phyloP scores from a whole-genome alignment of 2,329 filamentous ascomycete species.

The Fusarium nurragi region DNA sequence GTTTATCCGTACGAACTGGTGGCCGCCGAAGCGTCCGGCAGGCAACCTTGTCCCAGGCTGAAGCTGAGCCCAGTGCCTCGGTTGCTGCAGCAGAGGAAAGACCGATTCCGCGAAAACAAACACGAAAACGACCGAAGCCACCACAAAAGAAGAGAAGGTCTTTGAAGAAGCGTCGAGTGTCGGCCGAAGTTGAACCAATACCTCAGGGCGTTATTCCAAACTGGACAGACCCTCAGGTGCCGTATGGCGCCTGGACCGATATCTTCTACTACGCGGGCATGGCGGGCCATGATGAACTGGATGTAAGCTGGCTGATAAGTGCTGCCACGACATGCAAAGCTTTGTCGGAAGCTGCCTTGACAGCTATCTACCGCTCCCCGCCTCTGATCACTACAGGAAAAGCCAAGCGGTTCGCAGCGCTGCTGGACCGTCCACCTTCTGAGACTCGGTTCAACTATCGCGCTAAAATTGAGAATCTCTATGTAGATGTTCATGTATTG shows the following conservation, averaged over 20 bases:
- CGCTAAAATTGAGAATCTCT: slow-evolving; percentile 74
- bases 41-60: slow-evolving; percentile 14
- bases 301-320: slow-evolving; percentile 71
- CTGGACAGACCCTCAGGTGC: slow-evolving; percentile 65
- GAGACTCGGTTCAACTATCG: slow-evolving; percentile 70
- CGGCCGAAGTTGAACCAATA: slow-evolving; percentile 12
- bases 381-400: slow-evolving; percentile 63
- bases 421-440: slow-evolving; percentile 64
- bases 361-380: slow-evolving; percentile 75
- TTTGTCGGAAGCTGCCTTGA: slow-evolving; percentile 78
- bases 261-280: slow-evolving; percentile 76
- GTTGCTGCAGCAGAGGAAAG: neutral
- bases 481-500: slow-evolving; percentile 75
- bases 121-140: slow-evolving; percentile 31
- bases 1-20: neutral
- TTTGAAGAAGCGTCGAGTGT: slow-evolving; percentile 36
- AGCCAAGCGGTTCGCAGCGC: slow-evolving; percentile 56
- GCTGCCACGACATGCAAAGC: slow-evolving; percentile 69
- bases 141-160: slow-evolving; percentile 10
- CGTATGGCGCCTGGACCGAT: slow-evolving; percentile 74
- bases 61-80: neutral
- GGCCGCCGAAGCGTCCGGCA: slow-evolving; percentile 27
- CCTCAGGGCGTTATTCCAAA: slow-evolving; percentile 54
- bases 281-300: slow-evolving; percentile 54
- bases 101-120: neutral